Conservation (phyloP, 2,329 filamentous ascomycete species). For the Aspergillus spinulosporus region DNA sequence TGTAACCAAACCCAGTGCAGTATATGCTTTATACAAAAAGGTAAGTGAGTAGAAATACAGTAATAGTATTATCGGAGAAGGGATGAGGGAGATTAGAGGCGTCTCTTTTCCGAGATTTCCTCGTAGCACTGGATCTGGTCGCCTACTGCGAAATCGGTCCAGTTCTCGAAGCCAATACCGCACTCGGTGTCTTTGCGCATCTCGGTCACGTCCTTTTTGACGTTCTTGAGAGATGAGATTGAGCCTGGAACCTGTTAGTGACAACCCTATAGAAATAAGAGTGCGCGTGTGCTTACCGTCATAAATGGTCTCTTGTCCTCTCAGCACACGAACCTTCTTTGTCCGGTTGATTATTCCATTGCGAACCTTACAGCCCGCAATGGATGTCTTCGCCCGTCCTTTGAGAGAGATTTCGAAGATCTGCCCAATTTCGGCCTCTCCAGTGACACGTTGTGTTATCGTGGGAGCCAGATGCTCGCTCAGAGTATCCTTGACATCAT, state of each 20-base stretch:
- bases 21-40: constrained; percentile 9
- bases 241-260: constrained; percentile 56
- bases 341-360: constrained; percentile 72
- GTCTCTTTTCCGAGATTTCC: constrained; percentile 70
- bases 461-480: constrained; percentile 68
- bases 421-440: constrained; percentile 83
- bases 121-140: constrained; percentile 89
- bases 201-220: constrained; percentile 86
- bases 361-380: constrained; percentile 84
- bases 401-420: constrained; percentile 73
- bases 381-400: constrained; percentile 58
- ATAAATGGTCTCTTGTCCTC: constrained; percentile 69
- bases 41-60: constrained; percentile 8
- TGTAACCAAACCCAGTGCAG: constrained; percentile 2
- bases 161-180: constrained; percentile 79
- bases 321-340: constrained; percentile 68
- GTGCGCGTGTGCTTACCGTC: constrained; percentile 65
- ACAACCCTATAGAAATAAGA: neutral
- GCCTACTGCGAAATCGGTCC: constrained; percentile 74
- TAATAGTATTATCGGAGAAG: neutral
- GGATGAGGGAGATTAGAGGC: constrained; percentile 30
- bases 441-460: constrained; percentile 69
- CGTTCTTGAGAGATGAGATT: constrained; percentile 79
- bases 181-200: constrained; percentile 95
- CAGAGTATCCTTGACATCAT: constrained; percentile 58